Base-by-base conservation (phyloP, 2,329 filamentous ascomycete genomes). In the Fusarium armeniacum region DNA sequence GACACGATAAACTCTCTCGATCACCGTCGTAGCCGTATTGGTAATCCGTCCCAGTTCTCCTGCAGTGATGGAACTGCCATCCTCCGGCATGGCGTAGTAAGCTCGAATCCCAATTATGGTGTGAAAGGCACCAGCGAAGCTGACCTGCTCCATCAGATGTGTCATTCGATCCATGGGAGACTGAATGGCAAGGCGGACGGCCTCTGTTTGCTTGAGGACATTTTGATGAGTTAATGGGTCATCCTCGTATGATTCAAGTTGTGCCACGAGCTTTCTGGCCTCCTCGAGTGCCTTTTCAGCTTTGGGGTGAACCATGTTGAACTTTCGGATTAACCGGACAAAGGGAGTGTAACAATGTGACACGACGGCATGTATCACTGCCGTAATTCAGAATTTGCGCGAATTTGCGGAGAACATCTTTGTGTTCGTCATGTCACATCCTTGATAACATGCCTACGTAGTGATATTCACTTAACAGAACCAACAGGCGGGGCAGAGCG, bases 1-100 rank as follows among this genome's bases (percentile, higher is more conserved):
- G 6, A 79, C 70, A 11, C 78, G 78, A 65, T 78, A 76, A 26
- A 71, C 47, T 5, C 79, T 74, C 18, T 76, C 64, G 43, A 81
- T 75, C 22, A 76, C 74, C 16, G 78, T 77, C 7, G 64, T 62
- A 58, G 76, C 73, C 26, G 76, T 73, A 46, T 77, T 76, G 65
- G 72, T 71, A 56, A 49, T 74, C 46, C 38, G 46, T 36, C 73
- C 72, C 20, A 75, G 35, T 36, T 73, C 69, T 9, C 56, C 51
- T 2, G 72, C 73, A 4, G 63, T 62, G 57, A 75, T 72, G 22
- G 72, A 43, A 36, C 60, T 64, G 8, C 67, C 73, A 35, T 74
- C 69, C 49, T 70, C 63, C 5, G 76, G 75, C 62, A 77, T 71
- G 13, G 74, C 67, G 46, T 75, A 63, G 50, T 76, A 73, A 10